Evolutionary conservation across 345 rosid genomes (phyloP), one percentile per base, ranked within the genome.

Genomic region (rapeseed (Brassica napus)): DNA sequence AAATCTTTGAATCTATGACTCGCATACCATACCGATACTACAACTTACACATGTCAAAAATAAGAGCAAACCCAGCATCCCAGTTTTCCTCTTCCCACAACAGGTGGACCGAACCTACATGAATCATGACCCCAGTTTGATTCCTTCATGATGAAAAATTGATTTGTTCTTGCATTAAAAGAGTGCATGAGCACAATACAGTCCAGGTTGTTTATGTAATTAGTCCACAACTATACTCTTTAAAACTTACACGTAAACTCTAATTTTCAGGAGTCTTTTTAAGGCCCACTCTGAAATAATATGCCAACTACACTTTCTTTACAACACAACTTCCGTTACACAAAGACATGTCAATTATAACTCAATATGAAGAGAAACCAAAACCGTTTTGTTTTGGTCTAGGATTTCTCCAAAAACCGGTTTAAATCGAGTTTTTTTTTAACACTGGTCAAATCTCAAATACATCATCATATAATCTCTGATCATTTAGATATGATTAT

Each of bases 201-300:
- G 1, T 57, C 47, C 65, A 61, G 59, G 57, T 49, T 14, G 57
- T 49, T 49, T 49, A n/a, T 49, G 57, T 14, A 49, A 49, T 49
- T 49, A 49, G 18, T 49, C 57, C 18, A n/a, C 57, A 47, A 49
- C 57, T 47, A 12, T 15, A 47, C 15, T 47, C 47, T 39, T 47
- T 47, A 47, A 47, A 47, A 12, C 14, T 47, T 47, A 14, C 58
- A 79, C 77, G 82, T 73, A 58, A 66, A 67, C 54, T 59, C 28
- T 67, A 58, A 39, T 6, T 70, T 68, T 79, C 61, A 72, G 68
- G 77, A 65, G 68, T 65, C 24, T 64, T 63, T 8, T 31, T n/a
- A 37, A 55, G 77, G 23, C 82, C 82, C 73, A 79, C 77, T 59
- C 68, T 72, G 82, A 67, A 23, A 79, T 57, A 67, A 79, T 71